Evolutionary conservation across 2,329 filamentous ascomycete genomes (phyloP), one percentile per base, ranked within the genome.

Genomic region (Trichoderma sp.): DNA sequence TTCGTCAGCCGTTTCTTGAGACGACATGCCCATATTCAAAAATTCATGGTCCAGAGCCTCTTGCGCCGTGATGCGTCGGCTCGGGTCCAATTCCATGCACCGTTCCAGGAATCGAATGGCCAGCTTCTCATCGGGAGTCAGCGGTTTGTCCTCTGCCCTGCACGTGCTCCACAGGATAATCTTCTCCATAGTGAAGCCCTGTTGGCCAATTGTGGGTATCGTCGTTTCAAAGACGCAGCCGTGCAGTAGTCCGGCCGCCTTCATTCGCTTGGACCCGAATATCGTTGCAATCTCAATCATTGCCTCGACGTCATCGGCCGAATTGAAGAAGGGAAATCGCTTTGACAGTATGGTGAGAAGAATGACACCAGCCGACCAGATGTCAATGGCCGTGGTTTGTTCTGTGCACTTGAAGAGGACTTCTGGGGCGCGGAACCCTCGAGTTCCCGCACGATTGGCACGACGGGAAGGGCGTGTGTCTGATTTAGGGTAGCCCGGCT

Each of bases 271-370:
- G 55, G 87, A 87, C 64, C 96, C 96, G 80, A 98, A 98, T 73
- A 99, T 97, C 72, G 94, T 97, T 43, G 95, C 93, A 75, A 99
- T 97, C 81, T 99, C 96, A 75, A 99, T 95, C 88, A 98, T 92
- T 66, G 96, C 96, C 79, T 99, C 96, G 62, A 99, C 92, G 77
- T 99, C 96, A 80, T 99, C 96, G n/a, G 94, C 92, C 59, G 93
- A 97, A 82, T 99, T 98, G 86, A 99, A 99, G 82, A 99, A 99
- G 1, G 96, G 96, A 77, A 99, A 99, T 4, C 96, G 91, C 71
- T 92, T 92, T 53, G 93, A 95, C 15, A 99, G 85, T 74, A 99
- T 92, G 0, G 96, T 99, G n/a, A 99, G 86, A 3, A 99, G 87
- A 70, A 99, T 97, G n/a, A 99, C 95, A 55, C 96, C 96, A 0